phyloP scores from a whole-genome alignment of 1,139 yeast species.

The Taiozyma onychis region DNA sequence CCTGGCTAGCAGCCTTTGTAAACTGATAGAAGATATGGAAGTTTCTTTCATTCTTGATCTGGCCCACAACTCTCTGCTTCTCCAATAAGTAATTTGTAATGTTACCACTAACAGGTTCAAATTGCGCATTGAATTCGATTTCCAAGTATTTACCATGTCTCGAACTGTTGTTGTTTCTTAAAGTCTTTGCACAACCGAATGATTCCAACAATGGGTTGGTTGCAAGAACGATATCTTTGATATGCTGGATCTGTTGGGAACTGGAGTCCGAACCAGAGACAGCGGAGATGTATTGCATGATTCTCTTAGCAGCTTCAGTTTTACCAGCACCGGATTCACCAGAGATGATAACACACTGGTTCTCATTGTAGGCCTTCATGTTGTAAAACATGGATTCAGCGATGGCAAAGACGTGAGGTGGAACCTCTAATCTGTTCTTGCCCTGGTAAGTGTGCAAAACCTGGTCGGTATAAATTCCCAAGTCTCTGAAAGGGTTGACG shows the following conservation, averaged over 20 bases:
- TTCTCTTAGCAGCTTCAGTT: slow-evolving; percentile 97
- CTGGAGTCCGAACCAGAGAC: slow-evolving; percentile 58
- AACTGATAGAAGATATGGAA: slow-evolving; percentile 97
- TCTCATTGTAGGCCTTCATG: slow-evolving; percentile 89
- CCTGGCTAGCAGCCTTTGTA: slow-evolving; percentile 85
- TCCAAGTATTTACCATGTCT: slow-evolving; percentile 97
- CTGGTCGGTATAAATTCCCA: slow-evolving; percentile 87
- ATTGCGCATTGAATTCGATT: slow-evolving; percentile 74
- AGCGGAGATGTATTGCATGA: slow-evolving; percentile 96
- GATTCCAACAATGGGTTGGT: slow-evolving; percentile 95
- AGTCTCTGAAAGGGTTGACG: slow-evolving; percentile 92
- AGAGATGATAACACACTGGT: slow-evolving; percentile 95
- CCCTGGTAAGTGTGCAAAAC: slow-evolving; percentile 77
- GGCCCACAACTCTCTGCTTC: slow-evolving; percentile 93
- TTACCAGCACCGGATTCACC: slow-evolving; percentile 99
- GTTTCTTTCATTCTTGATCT: slow-evolving; percentile 86
- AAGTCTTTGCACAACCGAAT: slow-evolving; percentile 97
- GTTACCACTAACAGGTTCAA: slow-evolving; percentile 92
- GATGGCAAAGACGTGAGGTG: slow-evolving; percentile 98
- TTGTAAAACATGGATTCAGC: slow-evolving; percentile 97
- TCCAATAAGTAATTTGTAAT: slow-evolving; percentile 93
- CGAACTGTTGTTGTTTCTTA: slow-evolving; percentile 93
- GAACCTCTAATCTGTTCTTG: slow-evolving; percentile 89
- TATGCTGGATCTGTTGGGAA: slow-evolving; percentile 63
- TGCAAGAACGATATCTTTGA: slow-evolving; percentile 96